Base-by-base conservation (phyloP, 2,329 filamentous ascomycete species). In the Colletotrichum costaricense region DNA sequence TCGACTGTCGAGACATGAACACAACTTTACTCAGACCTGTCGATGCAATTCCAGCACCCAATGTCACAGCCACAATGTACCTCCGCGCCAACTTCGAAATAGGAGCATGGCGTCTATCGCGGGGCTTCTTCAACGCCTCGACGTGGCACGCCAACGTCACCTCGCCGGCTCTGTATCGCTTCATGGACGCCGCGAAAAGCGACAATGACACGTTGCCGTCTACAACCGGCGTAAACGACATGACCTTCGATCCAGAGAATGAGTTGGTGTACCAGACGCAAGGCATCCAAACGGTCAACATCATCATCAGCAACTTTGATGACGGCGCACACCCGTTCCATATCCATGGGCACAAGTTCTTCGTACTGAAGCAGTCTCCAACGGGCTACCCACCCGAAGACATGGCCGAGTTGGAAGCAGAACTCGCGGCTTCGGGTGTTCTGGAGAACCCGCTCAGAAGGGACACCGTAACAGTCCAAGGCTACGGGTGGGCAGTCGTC, bases 321-420 rank as follows among this genome's bases (percentile, higher is more conserved):
- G 80, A 82, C 58, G 79, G 82, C 5, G 79, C 78, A 0, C 82
- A 84, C 26, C 82, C 81, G 0, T 83, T 83, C 38, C 90, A 93
- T 80, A 82, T 93, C 0, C 92, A 92, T 79, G 89, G 89, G 0
- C 88, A 91, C 79, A 84, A 84, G 56, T 89, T 91, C 80, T 89
- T 89, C 76, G 82, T 88, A 52, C 76, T 84, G 1, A 52, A 76
- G 0, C 81, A 83, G 49, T 82, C 78, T 0, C 69, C 70, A 0
- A 78, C 77, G 2, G 82, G 82, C 1, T 84, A 84, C 56, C 83
- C 83, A 0, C 83, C 82, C 1, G 68, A 59, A 0, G 24, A 24
- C 5, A 74, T 75, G 0, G 67, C 73, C 0, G 78, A 79, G 1
- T 63, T 83, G 0, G 77, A 78, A 0, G 49, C 46, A 0, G 79